These are phyloP conservation scores for Avena sativa DNA, from an alignment of 176 grass and related monocot genomes.

Conservation along the genomic window DNA sequence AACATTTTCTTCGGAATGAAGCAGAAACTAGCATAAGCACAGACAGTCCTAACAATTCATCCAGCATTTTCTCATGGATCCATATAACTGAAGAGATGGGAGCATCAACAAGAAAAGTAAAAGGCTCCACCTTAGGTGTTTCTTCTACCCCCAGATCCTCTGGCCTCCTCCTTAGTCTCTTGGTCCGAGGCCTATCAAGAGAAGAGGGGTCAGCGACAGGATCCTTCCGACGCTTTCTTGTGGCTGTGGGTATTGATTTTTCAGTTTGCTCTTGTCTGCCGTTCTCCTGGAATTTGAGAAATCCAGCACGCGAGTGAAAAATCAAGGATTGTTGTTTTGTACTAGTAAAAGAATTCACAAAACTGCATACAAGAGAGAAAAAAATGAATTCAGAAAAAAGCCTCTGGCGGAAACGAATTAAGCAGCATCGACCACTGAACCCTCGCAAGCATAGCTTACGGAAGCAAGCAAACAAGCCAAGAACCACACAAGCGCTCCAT, in stretches of 20 bases:
- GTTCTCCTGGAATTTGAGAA: neutral
- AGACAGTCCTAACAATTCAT: neutral
- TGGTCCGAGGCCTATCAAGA: neutral
- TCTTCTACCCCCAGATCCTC: neutral
- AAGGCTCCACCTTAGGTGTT: constrained; percentile 15
- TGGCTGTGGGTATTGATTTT: too few relatives aligned
- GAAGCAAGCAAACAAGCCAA: too few relatives aligned
- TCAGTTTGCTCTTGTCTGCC: neutral
- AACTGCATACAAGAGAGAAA: neutral
- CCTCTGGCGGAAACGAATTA: too few relatives aligned
- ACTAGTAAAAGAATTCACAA: neutral
- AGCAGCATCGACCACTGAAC: too few relatives aligned
- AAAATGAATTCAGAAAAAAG: too few relatives aligned
- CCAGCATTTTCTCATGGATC: too few relatives aligned
- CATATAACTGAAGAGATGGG: neutral
- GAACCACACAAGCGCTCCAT: too few relatives aligned
- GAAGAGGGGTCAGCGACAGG: constrained; percentile 25
- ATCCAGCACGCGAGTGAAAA: neutral
- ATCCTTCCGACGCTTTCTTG: constrained; percentile 1
- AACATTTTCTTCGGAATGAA: neutral
- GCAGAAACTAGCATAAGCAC: neutral
- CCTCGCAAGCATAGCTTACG: too few relatives aligned
- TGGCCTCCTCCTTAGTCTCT: neutral
- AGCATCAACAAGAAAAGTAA: neutral
- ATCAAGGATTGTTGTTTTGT: neutral